phyloP scores from a whole-genome alignment of 192 early-diverging fungal species.

The Coemansia sp. region DNA sequence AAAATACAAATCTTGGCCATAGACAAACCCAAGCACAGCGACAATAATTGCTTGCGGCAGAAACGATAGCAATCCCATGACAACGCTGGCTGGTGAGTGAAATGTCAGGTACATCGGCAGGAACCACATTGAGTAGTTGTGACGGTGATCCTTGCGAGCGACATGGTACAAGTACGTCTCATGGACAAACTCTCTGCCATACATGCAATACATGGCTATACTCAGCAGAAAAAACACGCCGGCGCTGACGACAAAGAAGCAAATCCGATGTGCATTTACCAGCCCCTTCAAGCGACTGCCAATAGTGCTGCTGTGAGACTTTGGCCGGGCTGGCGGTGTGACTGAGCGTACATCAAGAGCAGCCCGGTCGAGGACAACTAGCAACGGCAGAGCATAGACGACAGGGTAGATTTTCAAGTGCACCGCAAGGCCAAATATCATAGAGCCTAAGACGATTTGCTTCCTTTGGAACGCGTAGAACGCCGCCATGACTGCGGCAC shows the following conservation, averaged over 20 bases:
- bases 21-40: constrained; percentile 65
- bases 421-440: constrained; percentile 86
- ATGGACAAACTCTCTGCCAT: constrained; percentile 84
- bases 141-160: constrained; percentile 94
- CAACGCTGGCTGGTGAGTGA: constrained; percentile 46
- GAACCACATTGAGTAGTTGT: constrained; percentile 98
- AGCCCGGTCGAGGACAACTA: constrained; percentile 60
- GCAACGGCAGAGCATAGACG: constrained; percentile 86
- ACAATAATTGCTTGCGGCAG: constrained; percentile 80
- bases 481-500: constrained; percentile 72
- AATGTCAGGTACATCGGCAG: constrained; percentile 90
- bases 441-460: constrained; percentile 56
- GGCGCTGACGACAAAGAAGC: constrained; percentile 67
- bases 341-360: constrained; percentile 7
- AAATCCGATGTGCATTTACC: constrained; percentile 61
- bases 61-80: constrained; percentile 75
- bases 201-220: constrained; percentile 70
- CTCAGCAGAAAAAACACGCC: constrained; percentile 65
- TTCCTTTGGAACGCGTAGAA: constrained; percentile 70
- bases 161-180: constrained; percentile 95
- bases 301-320: neutral
- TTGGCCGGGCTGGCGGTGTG: neutral
- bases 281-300: constrained; percentile 10
- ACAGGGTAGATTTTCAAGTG: constrained; percentile 98
- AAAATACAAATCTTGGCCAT: constrained; percentile 82